These are phyloP conservation scores for Scytalidium lignicola DNA, from an alignment of 2,329 filamentous ascomycete species.

Conservation along the genomic window DNA sequence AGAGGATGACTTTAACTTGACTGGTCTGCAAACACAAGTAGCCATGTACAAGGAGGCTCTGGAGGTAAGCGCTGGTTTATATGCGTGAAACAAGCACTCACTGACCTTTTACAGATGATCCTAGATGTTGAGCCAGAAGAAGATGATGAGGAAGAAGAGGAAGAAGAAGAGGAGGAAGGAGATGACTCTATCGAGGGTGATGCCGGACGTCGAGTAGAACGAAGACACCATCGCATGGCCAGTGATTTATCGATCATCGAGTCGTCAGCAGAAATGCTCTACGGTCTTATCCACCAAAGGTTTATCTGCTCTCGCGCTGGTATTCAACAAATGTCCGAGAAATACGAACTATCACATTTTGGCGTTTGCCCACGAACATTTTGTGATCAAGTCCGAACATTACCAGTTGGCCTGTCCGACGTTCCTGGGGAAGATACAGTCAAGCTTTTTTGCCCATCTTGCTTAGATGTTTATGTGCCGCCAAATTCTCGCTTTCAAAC, in stretches of 20 bases:
- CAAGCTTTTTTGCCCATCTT: slow-evolving; percentile 96
- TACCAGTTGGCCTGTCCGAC: slow-evolving; percentile 91
- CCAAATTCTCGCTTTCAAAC: slow-evolving; percentile 97
- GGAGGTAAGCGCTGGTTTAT: slow-evolving; percentile 51
- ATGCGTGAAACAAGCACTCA: slow-evolving; percentile 12
- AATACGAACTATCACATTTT: slow-evolving; percentile 96
- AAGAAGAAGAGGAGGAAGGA: slow-evolving; percentile 66
- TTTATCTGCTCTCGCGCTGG: slow-evolving; percentile 96
- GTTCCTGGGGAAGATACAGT: slow-evolving; percentile 96
- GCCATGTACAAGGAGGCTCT: slow-evolving; percentile 98
- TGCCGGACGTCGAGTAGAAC: slow-evolving; percentile 45
- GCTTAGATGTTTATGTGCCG: slow-evolving; percentile 93
- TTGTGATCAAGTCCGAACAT: slow-evolving; percentile 83
- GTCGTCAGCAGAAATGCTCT: slow-evolving; percentile 95
- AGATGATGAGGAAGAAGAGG: slow-evolving; percentile 77
- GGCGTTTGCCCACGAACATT: slow-evolving; percentile 91
- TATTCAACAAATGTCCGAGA: slow-evolving; percentile 99
- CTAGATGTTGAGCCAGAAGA: slow-evolving; percentile 97
- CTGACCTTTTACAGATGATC: slow-evolving; percentile 65
- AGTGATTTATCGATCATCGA: slow-evolving; percentile 95
- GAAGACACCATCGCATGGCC: slow-evolving; percentile 78
- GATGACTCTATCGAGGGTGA: slow-evolving; percentile 62
- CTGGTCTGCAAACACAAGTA: slow-evolving; percentile 89
- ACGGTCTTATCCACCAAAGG: slow-evolving; percentile 95
- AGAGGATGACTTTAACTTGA: slow-evolving; percentile 99